These are phyloP conservation scores for Aurinia saxatilis DNA, from an alignment of 345 rosid genomes.

Conservation along the genomic window DNA sequence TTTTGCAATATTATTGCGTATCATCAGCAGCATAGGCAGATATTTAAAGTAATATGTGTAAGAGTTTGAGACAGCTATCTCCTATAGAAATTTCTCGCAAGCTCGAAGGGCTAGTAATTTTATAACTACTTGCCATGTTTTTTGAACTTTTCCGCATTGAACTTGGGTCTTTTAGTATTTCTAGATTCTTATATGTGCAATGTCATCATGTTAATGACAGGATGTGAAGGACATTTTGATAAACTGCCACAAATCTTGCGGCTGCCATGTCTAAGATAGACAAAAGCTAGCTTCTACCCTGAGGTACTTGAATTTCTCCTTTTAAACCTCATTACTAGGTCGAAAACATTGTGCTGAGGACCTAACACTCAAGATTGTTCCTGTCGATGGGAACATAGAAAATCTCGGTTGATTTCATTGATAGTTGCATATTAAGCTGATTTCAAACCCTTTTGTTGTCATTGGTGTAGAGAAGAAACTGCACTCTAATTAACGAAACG, in stretches of 20 bases:
- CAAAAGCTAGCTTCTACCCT: slow-evolving; percentile 83
- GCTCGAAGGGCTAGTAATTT: slow-evolving; percentile 86
- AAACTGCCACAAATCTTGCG: slow-evolving; percentile 79
- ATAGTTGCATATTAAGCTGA: too few relatives aligned
- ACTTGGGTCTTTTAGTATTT: slow-evolving; percentile 1
- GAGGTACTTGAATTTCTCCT: slow-evolving; percentile 49
- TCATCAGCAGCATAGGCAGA: slow-evolving; percentile 67
- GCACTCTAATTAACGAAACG: too few relatives aligned
- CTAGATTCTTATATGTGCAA: slow-evolving; percentile 19
- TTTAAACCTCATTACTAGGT: neutral
- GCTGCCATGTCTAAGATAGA: slow-evolving; percentile 75
- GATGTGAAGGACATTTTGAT: slow-evolving; percentile 82
- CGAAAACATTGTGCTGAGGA: too few relatives aligned
- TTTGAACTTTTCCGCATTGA: neutral
- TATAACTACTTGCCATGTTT: neutral
- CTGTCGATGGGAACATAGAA: too few relatives aligned
- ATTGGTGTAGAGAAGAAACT: too few relatives aligned
- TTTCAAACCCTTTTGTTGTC: too few relatives aligned
- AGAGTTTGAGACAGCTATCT: slow-evolving; percentile 91
- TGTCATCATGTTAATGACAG: slow-evolving; percentile 42
- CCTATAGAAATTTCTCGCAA: slow-evolving; percentile 80
- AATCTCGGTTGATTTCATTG: too few relatives aligned
- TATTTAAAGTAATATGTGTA: slow-evolving; percentile 89
- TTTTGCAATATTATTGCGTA: slow-evolving; percentile 81
- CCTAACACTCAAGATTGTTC: too few relatives aligned